Evolutionary conservation across 169 alveolate species (phyloP).

Genomic region (Plasmodium falciparum): DNA sequence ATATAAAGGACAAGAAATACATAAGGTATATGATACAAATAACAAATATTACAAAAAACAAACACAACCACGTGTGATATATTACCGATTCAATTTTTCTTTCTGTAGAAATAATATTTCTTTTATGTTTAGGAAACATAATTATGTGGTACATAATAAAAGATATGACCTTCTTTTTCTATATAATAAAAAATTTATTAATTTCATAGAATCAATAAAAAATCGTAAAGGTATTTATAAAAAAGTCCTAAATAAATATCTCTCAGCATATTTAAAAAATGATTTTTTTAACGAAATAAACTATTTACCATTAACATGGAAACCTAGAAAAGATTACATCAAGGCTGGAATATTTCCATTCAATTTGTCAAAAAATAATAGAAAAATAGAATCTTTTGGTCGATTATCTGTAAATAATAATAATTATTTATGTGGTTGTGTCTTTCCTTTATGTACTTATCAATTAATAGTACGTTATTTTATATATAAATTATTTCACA

Average conservation of each 20-base stretch:
- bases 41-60: too few relatives aligned
- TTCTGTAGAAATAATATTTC: background rate
- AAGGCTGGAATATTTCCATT: slow-evolving; percentile 60
- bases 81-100: slow-evolving; percentile 15
- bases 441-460: slow-evolving; percentile 34
- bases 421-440: slow-evolving; percentile 51
- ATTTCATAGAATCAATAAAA: slow-evolving; percentile 10
- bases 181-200: slow-evolving; percentile 16
- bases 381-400: slow-evolving; percentile 26
- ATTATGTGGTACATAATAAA: background rate
- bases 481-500: slow-evolving; percentile 14
- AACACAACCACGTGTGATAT: too few relatives aligned
- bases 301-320: slow-evolving; percentile 63
- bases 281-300: slow-evolving; percentile 45
- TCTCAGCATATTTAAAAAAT: slow-evolving; percentile 20
- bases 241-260: background rate
- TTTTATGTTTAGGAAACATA: background rate
- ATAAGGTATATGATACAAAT: background rate
- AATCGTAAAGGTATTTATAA: background rate
- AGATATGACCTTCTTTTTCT: slow-evolving; percentile 11
- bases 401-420: slow-evolving; percentile 37
- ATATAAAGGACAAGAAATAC: too few relatives aligned
- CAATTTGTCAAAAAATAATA: slow-evolving; percentile 19
- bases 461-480: slow-evolving; percentile 46
- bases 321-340: slow-evolving; percentile 67